Percentiles rank a stretch among this genome's conserved stretches.
phyloP scores from a whole-genome alignment of 306 rosid genomes.

The Trifolium subterraneum region DNA sequence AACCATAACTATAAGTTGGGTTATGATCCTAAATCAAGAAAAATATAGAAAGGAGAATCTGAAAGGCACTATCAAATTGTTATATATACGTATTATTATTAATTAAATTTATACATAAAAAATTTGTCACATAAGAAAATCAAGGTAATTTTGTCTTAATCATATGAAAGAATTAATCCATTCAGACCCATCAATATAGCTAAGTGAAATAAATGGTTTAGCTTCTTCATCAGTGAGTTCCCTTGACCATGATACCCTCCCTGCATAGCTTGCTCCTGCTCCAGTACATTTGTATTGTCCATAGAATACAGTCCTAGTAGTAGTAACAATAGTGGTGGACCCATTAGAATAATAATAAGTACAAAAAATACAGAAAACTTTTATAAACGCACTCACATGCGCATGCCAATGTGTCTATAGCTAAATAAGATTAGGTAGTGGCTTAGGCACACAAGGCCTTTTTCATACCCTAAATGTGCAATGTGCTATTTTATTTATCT shows the following conservation, averaged over 20 bases:
- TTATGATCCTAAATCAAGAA: constrained; percentile 15
- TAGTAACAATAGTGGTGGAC: constrained; percentile 25
- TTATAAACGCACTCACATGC: constrained; percentile 42
- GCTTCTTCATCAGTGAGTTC: constrained; percentile 74
- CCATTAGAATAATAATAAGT: constrained; percentile 18
- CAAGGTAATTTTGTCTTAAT: neutral
- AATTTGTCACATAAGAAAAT: constrained; percentile 9
- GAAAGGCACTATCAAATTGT: constrained; percentile 9
- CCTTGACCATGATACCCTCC: constrained; percentile 78
- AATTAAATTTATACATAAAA: constrained; percentile 31
- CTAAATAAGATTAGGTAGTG: constrained; percentile 32
- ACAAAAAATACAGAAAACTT: constrained; percentile 11
- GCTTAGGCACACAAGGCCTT: neutral
- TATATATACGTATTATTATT: neutral
- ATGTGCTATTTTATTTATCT: neutral
- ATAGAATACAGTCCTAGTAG: constrained; percentile 72
- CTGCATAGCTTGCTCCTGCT: constrained; percentile 69
- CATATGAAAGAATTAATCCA: constrained; percentile 45
- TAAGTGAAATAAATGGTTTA: constrained; percentile 68
- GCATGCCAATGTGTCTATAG: constrained; percentile 41
- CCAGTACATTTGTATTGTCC: constrained; percentile 82
- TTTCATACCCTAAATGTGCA: neutral
- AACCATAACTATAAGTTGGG: too few relatives aligned
- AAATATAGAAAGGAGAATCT: neutral
- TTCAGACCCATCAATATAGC: constrained; percentile 61